Base-by-base conservation (phyloP, 345 rosid species). In the Rhodamnia argentea region DNA sequence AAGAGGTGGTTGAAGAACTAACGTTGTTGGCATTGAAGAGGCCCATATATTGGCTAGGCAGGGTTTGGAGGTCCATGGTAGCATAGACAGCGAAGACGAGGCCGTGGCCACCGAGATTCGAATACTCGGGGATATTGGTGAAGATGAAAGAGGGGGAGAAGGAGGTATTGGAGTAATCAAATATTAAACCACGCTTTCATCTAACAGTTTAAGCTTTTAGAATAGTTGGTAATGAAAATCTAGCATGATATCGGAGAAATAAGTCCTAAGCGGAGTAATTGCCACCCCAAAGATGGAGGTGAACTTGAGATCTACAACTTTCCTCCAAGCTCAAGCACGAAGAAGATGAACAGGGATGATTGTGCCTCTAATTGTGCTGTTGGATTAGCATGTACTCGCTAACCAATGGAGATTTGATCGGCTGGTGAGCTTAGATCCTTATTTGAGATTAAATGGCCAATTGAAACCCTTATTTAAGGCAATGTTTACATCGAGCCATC, bases 61-160 rank as follows among this genome's bases (percentile, higher is more conserved):
- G 90, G 16, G 91, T 91, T 15, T 86, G 86, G 27, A 93, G 91
- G 62, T 89, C 83, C 57, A 88, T 82, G 4, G 92, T 89, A 26
- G 93, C 70, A 40, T 96, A 87, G 86, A 95, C 76, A 16, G 94
- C 88, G 90, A 96, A 95, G 55, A 96, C 98, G 52, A 96, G 90
- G 58, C 99, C 98, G 42, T 94, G 98, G 74, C 96, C 98, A 1
- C 98, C 94, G 0, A 94, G 96, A 53, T 59, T 91, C 9, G 92
- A 88, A 87, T 94, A 92, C 90, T 93, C 92, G 2, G 96, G 93
- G 84, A 94, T 91, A 12, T 92, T 89, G 23, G 93, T 92, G 82
- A 96, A 90, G 86, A 91, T 98, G 52, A 96, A 96, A 29, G 94
- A 90, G 1, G 98, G 90, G 13, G 98, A 95, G 89, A 96, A 95